Conservation (phyloP, 129 eudicot genomes). For the Lonicera japonica region DNA sequence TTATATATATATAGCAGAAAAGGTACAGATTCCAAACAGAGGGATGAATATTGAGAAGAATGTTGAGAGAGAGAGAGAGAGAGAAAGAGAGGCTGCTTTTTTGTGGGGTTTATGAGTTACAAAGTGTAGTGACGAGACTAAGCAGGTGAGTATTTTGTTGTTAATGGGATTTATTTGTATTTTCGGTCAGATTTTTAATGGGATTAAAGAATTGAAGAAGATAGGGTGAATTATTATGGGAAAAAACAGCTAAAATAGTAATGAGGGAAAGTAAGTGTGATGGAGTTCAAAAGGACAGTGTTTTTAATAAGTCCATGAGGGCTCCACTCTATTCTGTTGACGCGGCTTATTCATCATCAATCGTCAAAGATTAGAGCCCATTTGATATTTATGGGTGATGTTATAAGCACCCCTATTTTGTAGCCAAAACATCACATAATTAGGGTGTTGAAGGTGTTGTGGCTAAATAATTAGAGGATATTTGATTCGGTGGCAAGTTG, state of each 20-base stretch:
- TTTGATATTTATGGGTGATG: too few species aligned
- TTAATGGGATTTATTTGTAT: conserved; percentile 26
- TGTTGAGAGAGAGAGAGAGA: conserved; percentile 3
- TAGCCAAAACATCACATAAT: too few species aligned
- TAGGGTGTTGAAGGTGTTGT: too few species aligned
- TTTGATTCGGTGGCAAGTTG: too few species aligned
- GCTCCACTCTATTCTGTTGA: too few species aligned
- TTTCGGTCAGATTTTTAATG: too few species aligned
- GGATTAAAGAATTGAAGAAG: conserved; percentile 43
- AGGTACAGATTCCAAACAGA: background rate
- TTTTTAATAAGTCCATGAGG: background rate
- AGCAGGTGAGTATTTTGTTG: conserved; percentile 2
- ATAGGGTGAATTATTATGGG: conserved; percentile 30
- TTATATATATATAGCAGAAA: background rate
- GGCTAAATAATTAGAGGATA: too few species aligned
- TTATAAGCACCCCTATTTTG: too few species aligned
- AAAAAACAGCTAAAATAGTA: conserved; percentile 16
- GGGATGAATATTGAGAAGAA: conserved; percentile 14
- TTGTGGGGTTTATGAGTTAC: conserved; percentile 8
- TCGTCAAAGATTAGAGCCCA: background rate
- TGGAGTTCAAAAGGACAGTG: background rate
- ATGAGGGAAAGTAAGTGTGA: background rate
- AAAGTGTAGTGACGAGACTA: conserved; percentile 17
- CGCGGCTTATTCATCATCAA: background rate
- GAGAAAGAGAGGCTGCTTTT: background rate